A percentile compares a stretch with the other conserved stretches of the same genome.
These are phyloP conservation scores for Pholiota conissans DNA, from an alignment of 768 basidiomycete species.

Conservation along the genomic window DNA sequence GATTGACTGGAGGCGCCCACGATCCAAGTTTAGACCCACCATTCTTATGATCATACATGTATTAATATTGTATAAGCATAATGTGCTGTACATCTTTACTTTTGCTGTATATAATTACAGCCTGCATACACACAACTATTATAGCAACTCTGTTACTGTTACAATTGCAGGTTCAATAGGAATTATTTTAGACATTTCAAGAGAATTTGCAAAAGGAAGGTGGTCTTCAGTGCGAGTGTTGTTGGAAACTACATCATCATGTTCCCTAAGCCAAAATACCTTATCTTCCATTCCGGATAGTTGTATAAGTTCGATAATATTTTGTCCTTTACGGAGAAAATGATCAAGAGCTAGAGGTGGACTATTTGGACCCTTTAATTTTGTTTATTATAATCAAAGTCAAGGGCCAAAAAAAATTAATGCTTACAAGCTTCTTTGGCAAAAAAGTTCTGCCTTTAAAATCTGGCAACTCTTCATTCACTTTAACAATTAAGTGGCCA, in stretches of 20 bases:
- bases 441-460: not conserved
- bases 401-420: not conserved
- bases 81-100: slow-evolving; percentile 6
- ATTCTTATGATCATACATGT: not conserved
- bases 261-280: slow-evolving; percentile 45
- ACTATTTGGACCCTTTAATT: slow-evolving; percentile 8
- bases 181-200: not conserved
- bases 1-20: not conserved
- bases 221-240: not conserved
- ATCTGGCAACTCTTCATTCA: slow-evolving; percentile 1
- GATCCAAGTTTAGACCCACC: not conserved
- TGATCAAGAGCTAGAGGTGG: slow-evolving; percentile 32
- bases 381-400: not conserved
- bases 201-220: not conserved
- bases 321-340: slow-evolving; percentile 41
- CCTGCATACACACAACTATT: not conserved
- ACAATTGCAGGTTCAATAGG: slow-evolving; percentile 1
- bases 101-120: not conserved
- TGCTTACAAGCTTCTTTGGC: slow-evolving; percentile 4
- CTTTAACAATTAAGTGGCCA: slow-evolving; percentile 2
- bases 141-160: not conserved
- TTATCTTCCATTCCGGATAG: slow-evolving; percentile 39
- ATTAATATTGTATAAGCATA: slow-evolving; percentile 6
- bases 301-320: slow-evolving; percentile 52
- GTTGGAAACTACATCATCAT: slow-evolving; percentile 8